These are phyloP conservation scores for Sisymbrium altissimum DNA, from an alignment of 345 rosid genomes.

Conservation along the genomic window DNA sequence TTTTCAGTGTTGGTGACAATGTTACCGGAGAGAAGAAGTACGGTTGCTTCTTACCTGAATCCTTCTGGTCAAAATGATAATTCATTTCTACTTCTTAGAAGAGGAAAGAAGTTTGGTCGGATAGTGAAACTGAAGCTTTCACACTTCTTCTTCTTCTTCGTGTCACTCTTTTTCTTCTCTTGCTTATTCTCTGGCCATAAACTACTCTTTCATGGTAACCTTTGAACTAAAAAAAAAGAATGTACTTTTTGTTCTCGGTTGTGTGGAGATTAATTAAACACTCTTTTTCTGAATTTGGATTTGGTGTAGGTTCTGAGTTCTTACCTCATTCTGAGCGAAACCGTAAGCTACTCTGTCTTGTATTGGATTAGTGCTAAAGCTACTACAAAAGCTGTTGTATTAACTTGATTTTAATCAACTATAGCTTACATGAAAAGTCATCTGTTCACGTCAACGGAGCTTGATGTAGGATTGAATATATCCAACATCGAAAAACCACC, in stretches of 20 bases:
- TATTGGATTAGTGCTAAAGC: neutral
- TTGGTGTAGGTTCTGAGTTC: constrained; percentile 31
- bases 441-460: constrained; percentile 18
- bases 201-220: constrained; percentile 58
- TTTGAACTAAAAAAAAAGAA: neutral
- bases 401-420: constrained; percentile 8
- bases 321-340: constrained; percentile 25
- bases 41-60: constrained; percentile 29
- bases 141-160: constrained; percentile 44
- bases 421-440: constrained; percentile 21
- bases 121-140: constrained; percentile 42
- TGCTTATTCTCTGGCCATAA: constrained; percentile 50
- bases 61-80: constrained; percentile 36
- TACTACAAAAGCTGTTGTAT: constrained; percentile 7
- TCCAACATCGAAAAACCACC: constrained; percentile 28
- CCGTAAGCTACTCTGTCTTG: constrained; percentile 20
- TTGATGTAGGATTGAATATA: constrained; percentile 20
- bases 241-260: neutral
- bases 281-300: neutral
- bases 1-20: constrained; percentile 28
- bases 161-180: constrained; percentile 44
- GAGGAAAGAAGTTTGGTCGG: constrained; percentile 62
- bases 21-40: constrained; percentile 49
- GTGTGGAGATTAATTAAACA: neutral
- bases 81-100: constrained; percentile 37